Base-by-base conservation (phyloP, 2,329 filamentous ascomycete genomes). In the Xylaria arbuscula region DNA sequence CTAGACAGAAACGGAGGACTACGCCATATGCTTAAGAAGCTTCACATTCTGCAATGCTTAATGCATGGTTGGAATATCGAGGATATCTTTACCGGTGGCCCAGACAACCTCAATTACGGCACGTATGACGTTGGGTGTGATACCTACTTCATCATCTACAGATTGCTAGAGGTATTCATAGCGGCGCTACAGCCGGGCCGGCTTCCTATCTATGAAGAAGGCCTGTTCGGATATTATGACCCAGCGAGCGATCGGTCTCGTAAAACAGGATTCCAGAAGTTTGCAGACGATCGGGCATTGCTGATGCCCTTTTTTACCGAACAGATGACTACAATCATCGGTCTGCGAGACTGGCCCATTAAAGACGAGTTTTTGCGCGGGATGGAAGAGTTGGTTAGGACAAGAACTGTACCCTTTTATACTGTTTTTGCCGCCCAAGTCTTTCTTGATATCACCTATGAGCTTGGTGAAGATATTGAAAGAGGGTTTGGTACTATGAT, bases 401-500 rank as follows among this genome's bases (percentile, higher is more conserved):
- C 78, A 0, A 54, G 66, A 1, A 53, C 76, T 5, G 62, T 82
- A 2, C 73, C 82, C 0, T 77, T 83, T 47, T 79, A 76, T 66
- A 73, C 80, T 9, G 73, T 79, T 1, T 84, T 84, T 63, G 81
- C 80, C 9, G 74, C 77, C 4, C 81, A 84, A 55, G 64, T 82
- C 11, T 81, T 80, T 64, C 78, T 85, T 3, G 82, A 84, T 50
- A 80, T 83, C 40, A 77, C 81, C 15, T 77, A 81, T 63, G 61
- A 69, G 2, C 69, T 82, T 1, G 68, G 78, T 15, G 66, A 67
- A 34, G 11, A 56, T 1, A 64, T 67, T 15, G 40, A 62, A 7
- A 34, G 53, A 10, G 53, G 67, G 0, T 74, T 71, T 22, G 2
- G 40, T 3, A 68, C 63, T 8, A 53, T 76, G 34, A 19, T 62